These are phyloP conservation scores for Ilyonectria robusta DNA, from an alignment of 2,329 filamentous ascomycete species.

Conservation along the genomic window DNA sequence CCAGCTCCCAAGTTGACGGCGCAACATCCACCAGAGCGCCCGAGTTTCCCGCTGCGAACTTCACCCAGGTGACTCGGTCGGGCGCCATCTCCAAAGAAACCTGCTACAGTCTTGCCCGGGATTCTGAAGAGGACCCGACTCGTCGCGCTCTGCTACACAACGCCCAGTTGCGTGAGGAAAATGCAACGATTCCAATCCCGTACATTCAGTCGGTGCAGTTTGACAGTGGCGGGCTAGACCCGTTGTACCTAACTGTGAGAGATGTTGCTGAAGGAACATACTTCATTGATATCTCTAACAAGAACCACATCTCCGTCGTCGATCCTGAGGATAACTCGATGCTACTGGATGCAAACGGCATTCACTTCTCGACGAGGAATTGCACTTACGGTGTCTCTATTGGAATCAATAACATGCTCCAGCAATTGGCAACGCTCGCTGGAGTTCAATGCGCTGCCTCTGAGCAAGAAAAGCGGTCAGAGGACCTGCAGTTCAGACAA, in stretches of 20 bases:
- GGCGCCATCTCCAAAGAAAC: conserved; percentile 47
- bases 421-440: conserved; percentile 51
- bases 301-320: conserved; percentile 50
- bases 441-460: conserved; percentile 49
- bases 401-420: conserved; percentile 51
- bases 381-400: conserved; percentile 54
- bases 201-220: conserved; percentile 57
- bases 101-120: conserved; percentile 50
- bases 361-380: conserved; percentile 53
- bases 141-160: conserved; percentile 52
- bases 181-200: conserved; percentile 52
- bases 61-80: conserved; percentile 51
- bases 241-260: conserved; percentile 52
- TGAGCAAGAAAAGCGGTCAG: conserved; percentile 39
- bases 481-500: conserved; percentile 51
- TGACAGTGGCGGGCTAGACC: conserved; percentile 49
- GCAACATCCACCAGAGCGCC: conserved; percentile 25
- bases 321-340: conserved; percentile 51
- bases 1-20: conserved; percentile 28
- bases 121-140: conserved; percentile 40
- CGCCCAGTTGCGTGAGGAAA: conserved; percentile 47
- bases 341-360: conserved; percentile 50
- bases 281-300: conserved; percentile 54
- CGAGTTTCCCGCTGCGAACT: conserved; percentile 49
- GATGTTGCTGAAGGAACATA: conserved; percentile 48